Conservation (phyloP, 2,329 filamentous ascomycete genomes). For the Fusarium sp. region DNA sequence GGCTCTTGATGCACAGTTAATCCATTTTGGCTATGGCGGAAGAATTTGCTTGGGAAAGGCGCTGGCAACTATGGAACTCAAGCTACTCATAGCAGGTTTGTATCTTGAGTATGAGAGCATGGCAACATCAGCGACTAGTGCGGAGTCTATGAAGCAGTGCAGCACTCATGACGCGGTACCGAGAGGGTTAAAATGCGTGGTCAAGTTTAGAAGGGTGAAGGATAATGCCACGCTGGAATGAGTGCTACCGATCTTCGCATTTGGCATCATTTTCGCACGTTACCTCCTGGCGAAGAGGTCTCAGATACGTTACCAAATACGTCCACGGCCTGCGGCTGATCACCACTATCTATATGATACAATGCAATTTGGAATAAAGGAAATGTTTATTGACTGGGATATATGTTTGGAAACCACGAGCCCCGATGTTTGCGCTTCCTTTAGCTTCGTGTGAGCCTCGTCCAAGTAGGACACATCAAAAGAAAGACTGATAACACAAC, state of each 20-base stretch:
- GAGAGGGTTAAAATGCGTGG: background rate
- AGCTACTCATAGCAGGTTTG: background rate
- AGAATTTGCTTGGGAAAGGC: background rate
- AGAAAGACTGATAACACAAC: background rate
- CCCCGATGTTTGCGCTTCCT: rapidly evolving
- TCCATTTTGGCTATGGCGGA: background rate
- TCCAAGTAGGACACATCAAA: background rate
- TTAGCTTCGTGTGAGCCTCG: background rate
- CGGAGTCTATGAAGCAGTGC: background rate
- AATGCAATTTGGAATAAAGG: too few species aligned
- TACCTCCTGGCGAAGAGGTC: background rate
- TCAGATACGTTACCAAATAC: too few species aligned
- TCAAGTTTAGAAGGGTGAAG: background rate
- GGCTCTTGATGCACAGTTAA: background rate
- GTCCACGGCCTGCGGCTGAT: background rate
- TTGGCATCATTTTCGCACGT: rapidly evolving
- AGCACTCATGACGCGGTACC: background rate
- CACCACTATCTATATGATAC: rapidly evolving
- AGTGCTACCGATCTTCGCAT: background rate
- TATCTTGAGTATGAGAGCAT: background rate
- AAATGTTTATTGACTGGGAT: too few species aligned
- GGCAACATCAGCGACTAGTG: rapidly evolving
- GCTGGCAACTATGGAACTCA: background rate
- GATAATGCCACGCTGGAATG: rapidly evolving
- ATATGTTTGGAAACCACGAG: too few species aligned